Conservation (phyloP, 2,329 filamentous ascomycete species). For the Trichoderma sp. region DNA sequence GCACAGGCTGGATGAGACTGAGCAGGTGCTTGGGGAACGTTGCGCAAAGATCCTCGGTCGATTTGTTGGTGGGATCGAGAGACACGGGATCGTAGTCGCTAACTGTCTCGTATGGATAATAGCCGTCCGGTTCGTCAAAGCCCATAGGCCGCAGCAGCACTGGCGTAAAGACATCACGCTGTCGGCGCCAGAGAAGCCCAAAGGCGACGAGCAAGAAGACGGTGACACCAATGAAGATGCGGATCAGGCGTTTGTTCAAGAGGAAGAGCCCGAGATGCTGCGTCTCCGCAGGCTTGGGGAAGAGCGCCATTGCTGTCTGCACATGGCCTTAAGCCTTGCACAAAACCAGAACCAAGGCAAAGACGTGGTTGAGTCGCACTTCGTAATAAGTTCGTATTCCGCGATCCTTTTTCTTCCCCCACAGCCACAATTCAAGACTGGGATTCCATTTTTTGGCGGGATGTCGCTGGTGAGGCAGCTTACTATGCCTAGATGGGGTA, state of each 20-base stretch:
- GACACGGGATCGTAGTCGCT: conserved; percentile 36
- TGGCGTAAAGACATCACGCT: neutral
- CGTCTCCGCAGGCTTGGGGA: conserved; percentile 19
- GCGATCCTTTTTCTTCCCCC: neutral
- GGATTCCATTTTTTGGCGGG: conserved; percentile 5
- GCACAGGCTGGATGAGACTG: conserved; percentile 35
- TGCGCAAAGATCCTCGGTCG: conserved; percentile 33
- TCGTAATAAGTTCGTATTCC: neutral
- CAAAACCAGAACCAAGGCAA: neutral
- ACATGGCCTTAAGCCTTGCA: conserved; percentile 8
- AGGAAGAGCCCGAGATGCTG: conserved; percentile 26
- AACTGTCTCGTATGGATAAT: conserved; percentile 33
- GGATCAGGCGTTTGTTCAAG: conserved; percentile 37
- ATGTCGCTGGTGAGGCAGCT: neutral
- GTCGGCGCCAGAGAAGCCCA: conserved; percentile 29
- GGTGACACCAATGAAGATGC: conserved; percentile 31
- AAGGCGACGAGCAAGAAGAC: conserved; percentile 29
- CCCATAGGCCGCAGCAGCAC: too few relatives aligned
- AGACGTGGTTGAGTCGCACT: neutral
- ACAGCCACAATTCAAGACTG: neutral
- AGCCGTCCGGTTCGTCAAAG: neutral
- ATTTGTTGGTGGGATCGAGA: conserved; percentile 30
- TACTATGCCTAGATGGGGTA: neutral
- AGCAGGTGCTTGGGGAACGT: conserved; percentile 37
- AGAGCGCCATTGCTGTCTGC: conserved; percentile 17